Evolutionary conservation across 768 basidiomycete genomes (phyloP).

Genomic region (Amanita muscaria): DNA sequence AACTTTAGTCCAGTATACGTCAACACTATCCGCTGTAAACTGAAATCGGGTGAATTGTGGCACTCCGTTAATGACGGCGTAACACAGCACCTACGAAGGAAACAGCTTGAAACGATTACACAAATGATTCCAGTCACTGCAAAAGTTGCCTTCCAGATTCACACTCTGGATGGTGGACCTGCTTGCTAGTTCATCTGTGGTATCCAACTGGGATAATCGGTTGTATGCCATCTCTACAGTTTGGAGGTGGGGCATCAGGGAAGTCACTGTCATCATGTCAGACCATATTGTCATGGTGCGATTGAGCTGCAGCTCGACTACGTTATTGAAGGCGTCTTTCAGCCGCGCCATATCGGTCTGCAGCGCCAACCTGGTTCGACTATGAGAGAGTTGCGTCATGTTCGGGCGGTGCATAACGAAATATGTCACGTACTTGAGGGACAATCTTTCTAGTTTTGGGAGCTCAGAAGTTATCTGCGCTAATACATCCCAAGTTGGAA

Average conservation of each 20-base stretch:
- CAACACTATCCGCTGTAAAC: slow-evolving; percentile 58
- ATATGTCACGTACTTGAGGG: slow-evolving; percentile 78
- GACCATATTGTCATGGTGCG: slow-evolving; percentile 64
- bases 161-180: slow-evolving; percentile 35
- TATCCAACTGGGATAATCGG: slow-evolving; percentile 25
- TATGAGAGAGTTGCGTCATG: slow-evolving; percentile 23
- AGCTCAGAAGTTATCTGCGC: slow-evolving; percentile 56
- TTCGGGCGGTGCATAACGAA: no score
- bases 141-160: slow-evolving; percentile 65
- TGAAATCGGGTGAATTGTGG: slow-evolving; percentile 22
- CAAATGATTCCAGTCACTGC: slow-evolving; percentile 46
- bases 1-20: slow-evolving; percentile 48
- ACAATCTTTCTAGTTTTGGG: slow-evolving; percentile 50
- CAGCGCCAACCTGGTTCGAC: slow-evolving; percentile 57
- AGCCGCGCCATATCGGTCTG: slow-evolving; percentile 24
- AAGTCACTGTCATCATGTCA: slow-evolving; percentile 45
- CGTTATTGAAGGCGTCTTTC: slow-evolving; percentile 33
- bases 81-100: slow-evolving; percentile 31
- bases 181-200: slow-evolving; percentile 7
- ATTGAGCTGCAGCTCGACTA: slow-evolving; percentile 69
- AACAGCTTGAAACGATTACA: slow-evolving; percentile 36
- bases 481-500: slow-evolving; percentile 64
- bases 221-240: slow-evolving; percentile 70
- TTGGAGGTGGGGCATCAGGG: slow-evolving; percentile 44
- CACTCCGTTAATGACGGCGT: slow-evolving; percentile 11